A percentile compares a stretch with the other conserved stretches of the same genome.
Conservation (phyloP, 192 early-diverging fungal genomes). For the Mortierella hygrophila region DNA sequence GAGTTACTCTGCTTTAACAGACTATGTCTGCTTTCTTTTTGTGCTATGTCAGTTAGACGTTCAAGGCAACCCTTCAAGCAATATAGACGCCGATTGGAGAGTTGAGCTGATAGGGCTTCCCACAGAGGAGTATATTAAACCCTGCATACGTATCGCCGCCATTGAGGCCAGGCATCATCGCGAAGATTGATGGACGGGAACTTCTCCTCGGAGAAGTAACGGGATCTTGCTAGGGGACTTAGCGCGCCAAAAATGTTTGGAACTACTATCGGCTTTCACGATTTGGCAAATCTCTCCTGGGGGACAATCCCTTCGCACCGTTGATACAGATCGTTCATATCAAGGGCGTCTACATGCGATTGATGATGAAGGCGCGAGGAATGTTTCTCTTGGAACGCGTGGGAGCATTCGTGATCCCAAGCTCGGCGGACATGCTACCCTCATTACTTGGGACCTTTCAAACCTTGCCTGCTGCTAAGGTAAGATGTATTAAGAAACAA, state of each 20-base stretch:
- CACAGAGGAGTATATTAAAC: conserved; percentile 21
- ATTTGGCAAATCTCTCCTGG: conserved; percentile 23
- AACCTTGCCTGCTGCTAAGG: conserved; percentile 9
- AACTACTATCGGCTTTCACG: conserved; percentile 17
- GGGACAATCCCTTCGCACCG: conserved; percentile 1
- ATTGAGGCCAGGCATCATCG: conserved; percentile 22
- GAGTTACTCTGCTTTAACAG: neutral
- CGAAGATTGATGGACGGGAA: conserved; percentile 10
- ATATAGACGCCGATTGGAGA: conserved; percentile 21
- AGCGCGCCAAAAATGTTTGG: conserved; percentile 13
- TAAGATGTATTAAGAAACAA: conserved; percentile 22
- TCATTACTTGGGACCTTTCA: conserved; percentile 17
- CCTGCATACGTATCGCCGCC: conserved; percentile 5
- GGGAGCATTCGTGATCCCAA: conserved; percentile 19
- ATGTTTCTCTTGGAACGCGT: conserved; percentile 20
- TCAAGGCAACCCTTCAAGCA: neutral
- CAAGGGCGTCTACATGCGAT: conserved; percentile 9
- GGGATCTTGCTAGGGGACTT: conserved; percentile 10
- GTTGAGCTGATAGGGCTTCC: conserved; percentile 18
- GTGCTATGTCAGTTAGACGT: conserved; percentile 19
- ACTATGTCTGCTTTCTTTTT: conserved; percentile 4
- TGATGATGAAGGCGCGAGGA: conserved; percentile 19
- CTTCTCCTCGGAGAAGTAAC: conserved; percentile 24
- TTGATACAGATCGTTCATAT: conserved; percentile 14
- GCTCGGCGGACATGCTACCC: conserved; percentile 11